Evolutionary conservation across 768 basidiomycete species (phyloP).

Genomic region (Asterophora parasitica): DNA sequence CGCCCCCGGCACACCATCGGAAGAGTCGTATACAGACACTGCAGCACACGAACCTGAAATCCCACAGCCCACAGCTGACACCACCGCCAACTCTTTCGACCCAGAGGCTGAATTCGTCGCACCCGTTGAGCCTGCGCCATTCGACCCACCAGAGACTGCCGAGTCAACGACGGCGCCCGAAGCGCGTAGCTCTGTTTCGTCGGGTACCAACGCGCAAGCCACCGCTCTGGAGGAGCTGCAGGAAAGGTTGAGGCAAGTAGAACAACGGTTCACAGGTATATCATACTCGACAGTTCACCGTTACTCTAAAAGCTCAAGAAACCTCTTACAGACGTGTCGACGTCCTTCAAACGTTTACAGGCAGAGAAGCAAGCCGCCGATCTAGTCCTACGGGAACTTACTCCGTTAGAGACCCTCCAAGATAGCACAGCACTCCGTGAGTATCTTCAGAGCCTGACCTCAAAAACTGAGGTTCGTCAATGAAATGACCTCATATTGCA

Average conservation of each 20-base stretch:
- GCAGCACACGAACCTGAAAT: neutral
- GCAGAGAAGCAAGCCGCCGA: slow-evolving; percentile 70
- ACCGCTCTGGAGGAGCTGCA: slow-evolving; percentile 54
- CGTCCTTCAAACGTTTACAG: slow-evolving; percentile 71
- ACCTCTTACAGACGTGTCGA: slow-evolving; percentile 60
- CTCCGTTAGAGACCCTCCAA: slow-evolving; percentile 61
- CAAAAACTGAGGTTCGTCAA: slow-evolving; percentile 63
- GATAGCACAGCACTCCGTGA: slow-evolving; percentile 68
- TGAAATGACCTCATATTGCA: neutral
- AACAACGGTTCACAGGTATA: slow-evolving; percentile 73
- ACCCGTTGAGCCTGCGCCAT: neutral
- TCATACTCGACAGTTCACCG: neutral
- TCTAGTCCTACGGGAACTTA: slow-evolving; percentile 59
- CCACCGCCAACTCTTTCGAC: no score
- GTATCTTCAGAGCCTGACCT: slow-evolving; percentile 60
- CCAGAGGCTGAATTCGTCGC: no score
- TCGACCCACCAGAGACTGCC: neutral
- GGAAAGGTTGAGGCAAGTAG: slow-evolving; percentile 62
- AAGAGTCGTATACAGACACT: neutral
- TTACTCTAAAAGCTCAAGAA: slow-evolving; percentile 5
- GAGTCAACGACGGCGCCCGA: neutral
- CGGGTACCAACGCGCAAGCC: slow-evolving; percentile 1
- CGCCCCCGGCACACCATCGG: neutral
- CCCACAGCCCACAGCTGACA: no score
- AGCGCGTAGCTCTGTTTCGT: neutral